Conservation (phyloP, 495 filamentous ascomycete species). For the Penicillium steckii region DNA sequence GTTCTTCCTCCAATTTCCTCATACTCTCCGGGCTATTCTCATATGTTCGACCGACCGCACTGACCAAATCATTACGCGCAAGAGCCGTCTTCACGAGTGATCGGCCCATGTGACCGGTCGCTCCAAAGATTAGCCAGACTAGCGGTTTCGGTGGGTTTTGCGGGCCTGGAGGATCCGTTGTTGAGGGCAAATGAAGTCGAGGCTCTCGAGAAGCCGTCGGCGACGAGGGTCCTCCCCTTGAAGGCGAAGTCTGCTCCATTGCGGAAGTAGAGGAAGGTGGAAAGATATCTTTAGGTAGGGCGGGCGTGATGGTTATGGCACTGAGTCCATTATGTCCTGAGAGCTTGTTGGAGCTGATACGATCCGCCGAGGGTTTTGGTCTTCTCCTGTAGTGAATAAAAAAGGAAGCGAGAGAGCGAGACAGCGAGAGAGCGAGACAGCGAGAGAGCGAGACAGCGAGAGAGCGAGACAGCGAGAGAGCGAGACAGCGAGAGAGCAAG, state of each 20-base stretch:
- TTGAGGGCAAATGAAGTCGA: constrained; percentile 64
- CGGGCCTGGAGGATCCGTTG: constrained; percentile 76
- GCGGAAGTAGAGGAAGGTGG: not conserved
- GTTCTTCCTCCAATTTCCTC: constrained; percentile 49
- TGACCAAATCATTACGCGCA: constrained; percentile 81
- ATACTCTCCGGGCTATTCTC: constrained; percentile 75
- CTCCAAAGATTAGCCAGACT: constrained; percentile 91
- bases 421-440: no score
- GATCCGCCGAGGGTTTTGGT: no score
- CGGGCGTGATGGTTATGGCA: no score
- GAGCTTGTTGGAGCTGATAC: no score
- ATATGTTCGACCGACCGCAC: constrained; percentile 81
- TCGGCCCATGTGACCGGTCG: constrained; percentile 93
- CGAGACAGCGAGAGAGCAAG: no score
- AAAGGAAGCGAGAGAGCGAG: no score
- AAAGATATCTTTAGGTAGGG: no score
- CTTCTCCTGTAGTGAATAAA: no score
- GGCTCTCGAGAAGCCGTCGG: constrained; percentile 34
- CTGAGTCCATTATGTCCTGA: no score
- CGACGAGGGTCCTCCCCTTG: constrained; percentile 23
- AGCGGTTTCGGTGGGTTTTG: constrained; percentile 68
- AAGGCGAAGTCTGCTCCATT: constrained; percentile 40
- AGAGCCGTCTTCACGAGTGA: constrained; percentile 80
- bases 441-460: no score
- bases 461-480: no score